phyloP scores from a whole-genome alignment of 2,329 filamentous ascomycete genomes.

The Elsinoe ampelina region DNA sequence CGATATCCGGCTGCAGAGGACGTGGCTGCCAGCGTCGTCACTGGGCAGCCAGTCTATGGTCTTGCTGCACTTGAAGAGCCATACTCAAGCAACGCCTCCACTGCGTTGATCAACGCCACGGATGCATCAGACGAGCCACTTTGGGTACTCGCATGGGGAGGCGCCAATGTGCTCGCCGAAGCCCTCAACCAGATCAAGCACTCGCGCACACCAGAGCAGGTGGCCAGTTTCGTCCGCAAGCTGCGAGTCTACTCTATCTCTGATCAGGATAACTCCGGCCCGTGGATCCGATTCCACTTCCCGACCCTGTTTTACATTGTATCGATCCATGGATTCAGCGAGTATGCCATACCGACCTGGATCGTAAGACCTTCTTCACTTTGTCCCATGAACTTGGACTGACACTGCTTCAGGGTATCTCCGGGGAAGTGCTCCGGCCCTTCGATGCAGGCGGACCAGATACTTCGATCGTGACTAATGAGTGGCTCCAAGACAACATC shows the following conservation, averaged over 20 bases:
- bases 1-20: constrained; percentile 21
- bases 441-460: constrained; percentile 44
- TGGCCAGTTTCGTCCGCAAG: constrained; percentile 31
- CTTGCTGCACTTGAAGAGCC: constrained; percentile 28
- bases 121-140: constrained; percentile 31
- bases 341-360: constrained; percentile 32
- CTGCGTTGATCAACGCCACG: constrained; percentile 19
- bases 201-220: constrained; percentile 24
- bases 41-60: constrained; percentile 32
- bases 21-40: constrained; percentile 22
- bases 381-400: constrained; percentile 9
- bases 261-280: constrained; percentile 50
- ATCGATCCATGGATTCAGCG: constrained; percentile 47
- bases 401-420: constrained; percentile 48
- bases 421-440: constrained; percentile 38
- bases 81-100: constrained; percentile 19
- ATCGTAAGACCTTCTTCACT: not conserved
- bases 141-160: constrained; percentile 43
- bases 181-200: constrained; percentile 34
- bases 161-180: constrained; percentile 43
- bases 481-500: constrained; percentile 46
- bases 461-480: constrained; percentile 37
- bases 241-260: constrained; percentile 48
- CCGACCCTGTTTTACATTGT: constrained; percentile 49
- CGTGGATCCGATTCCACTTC: constrained; percentile 47